phyloP scores from a whole-genome alignment of 768 basidiomycete genomes.

The Goffeauzyma gilvescens region DNA sequence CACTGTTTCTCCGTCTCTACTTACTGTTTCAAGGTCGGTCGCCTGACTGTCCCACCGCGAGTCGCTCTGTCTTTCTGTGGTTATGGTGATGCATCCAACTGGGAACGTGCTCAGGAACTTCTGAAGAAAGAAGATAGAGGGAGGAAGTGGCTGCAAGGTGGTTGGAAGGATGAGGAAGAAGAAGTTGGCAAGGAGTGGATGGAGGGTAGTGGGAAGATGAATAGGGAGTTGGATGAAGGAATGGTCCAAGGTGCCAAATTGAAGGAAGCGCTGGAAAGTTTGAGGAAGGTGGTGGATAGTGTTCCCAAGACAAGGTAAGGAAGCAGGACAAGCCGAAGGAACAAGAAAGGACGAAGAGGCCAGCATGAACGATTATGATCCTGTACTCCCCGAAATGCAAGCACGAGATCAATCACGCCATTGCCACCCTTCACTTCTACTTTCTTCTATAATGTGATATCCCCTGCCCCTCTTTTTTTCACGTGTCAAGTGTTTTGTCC shows the following conservation, averaged over 20 bases:
- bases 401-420: too few species aligned
- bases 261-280: conserved; percentile 2
- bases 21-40: conserved; percentile 12
- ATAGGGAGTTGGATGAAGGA: neutral
- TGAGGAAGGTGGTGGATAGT: neutral
- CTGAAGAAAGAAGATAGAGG: conserved; percentile 2
- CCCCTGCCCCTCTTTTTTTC: too few species aligned
- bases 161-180: conserved; percentile 8
- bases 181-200: conserved; percentile 4
- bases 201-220: neutral
- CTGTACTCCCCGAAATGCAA: too few species aligned
- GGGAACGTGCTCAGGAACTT: conserved; percentile 4
- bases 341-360: too few species aligned
- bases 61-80: conserved; percentile 11
- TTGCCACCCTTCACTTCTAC: too few species aligned
- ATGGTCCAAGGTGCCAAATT: conserved; percentile 1
- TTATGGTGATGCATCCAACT: conserved; percentile 8
- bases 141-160: conserved; percentile 4
- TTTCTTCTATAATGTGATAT: too few species aligned
- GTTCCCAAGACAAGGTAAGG: too few species aligned
- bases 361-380: too few species aligned
- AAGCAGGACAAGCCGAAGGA: too few species aligned
- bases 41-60: conserved; percentile 11
- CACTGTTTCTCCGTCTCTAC: conserved; percentile 10
- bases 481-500: too few species aligned